These are phyloP conservation scores for Fusarium cyanostomum DNA, from an alignment of 2,329 filamentous ascomycete species.

Conservation along the genomic window DNA sequence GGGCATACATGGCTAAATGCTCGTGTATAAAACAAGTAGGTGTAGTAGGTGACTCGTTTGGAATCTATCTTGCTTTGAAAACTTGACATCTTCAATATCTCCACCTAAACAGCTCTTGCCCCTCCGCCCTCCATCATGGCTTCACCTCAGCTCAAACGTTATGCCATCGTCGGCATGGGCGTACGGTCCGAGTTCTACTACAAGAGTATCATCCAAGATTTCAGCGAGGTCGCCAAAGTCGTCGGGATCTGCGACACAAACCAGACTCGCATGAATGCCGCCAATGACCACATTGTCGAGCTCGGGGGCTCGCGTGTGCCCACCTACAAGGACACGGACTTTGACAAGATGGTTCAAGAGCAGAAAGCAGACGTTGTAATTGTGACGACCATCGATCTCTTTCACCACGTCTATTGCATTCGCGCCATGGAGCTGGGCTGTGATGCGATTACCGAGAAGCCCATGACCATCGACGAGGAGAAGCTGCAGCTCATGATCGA, in stretches of 20 bases:
- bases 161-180: slow-evolving; percentile 67
- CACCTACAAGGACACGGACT: slow-evolving; percentile 63
- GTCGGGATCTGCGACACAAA: slow-evolving; percentile 69
- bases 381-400: slow-evolving; percentile 70
- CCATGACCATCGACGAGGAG: slow-evolving; percentile 69
- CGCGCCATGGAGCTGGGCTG: slow-evolving; percentile 67
- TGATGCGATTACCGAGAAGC: slow-evolving; percentile 69
- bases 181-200: slow-evolving; percentile 69
- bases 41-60: too few species aligned
- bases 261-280: slow-evolving; percentile 66
- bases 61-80: too few species aligned
- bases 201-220: slow-evolving; percentile 63
- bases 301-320: slow-evolving; percentile 61
- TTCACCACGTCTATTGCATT: slow-evolving; percentile 68
- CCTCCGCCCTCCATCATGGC: slow-evolving; percentile 12
- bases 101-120: neutral
- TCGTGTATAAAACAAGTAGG: too few species aligned
- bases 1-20: too few species aligned
- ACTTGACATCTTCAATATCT: neutral
- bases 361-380: slow-evolving; percentile 69
- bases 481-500: slow-evolving; percentile 59
- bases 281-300: slow-evolving; percentile 58
- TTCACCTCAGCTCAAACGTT: slow-evolving; percentile 49
- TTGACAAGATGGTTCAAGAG: slow-evolving; percentile 66
- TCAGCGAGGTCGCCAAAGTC: slow-evolving; percentile 57